Conservation (phyloP, 2,329 filamentous ascomycete genomes). For the Pseudodiploospora longispora region DNA sequence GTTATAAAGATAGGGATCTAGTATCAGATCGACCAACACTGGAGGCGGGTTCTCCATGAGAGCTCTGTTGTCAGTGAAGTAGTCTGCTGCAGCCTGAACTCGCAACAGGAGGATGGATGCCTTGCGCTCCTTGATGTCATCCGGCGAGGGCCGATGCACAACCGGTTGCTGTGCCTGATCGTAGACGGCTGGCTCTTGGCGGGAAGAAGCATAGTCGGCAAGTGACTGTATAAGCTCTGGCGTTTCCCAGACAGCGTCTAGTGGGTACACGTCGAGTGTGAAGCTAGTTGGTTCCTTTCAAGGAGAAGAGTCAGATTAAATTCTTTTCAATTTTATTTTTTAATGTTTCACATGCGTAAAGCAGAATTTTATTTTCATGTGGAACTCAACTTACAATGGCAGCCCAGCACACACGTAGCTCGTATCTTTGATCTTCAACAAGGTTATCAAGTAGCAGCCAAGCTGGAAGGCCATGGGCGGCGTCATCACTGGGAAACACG, state of each 20-base stretch:
- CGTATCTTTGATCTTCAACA: conserved; percentile 68
- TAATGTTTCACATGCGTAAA: too few species aligned
- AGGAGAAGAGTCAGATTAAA: neutral
- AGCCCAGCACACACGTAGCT: conserved; percentile 87
- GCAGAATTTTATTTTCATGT: neutral
- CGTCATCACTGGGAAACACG: conserved; percentile 51
- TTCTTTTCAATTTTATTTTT: neutral
- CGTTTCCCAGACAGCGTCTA: conserved; percentile 53
- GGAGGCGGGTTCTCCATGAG: conserved; percentile 70
- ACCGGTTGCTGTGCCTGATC: neutral
- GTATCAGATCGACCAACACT: conserved; percentile 71
- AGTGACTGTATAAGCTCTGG: conserved; percentile 59
- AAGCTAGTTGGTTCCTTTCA: conserved; percentile 79
- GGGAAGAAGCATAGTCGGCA: conserved; percentile 49
- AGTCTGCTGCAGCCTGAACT: conserved; percentile 72
- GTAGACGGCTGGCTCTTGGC: conserved; percentile 21
- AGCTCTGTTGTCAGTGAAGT: conserved; percentile 64
- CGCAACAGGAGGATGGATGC: conserved; percentile 62
- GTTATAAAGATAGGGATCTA: conserved; percentile 80
- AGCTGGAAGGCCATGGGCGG: conserved; percentile 49
- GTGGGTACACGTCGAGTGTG: conserved; percentile 55
- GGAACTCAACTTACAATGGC: conserved; percentile 63
- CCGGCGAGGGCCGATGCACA: neutral
- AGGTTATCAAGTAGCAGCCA: conserved; percentile 75
- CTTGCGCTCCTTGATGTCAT: conserved; percentile 10